Conservation (phyloP, 441 rosid genomes). For the Macaranga tanarius region DNA sequence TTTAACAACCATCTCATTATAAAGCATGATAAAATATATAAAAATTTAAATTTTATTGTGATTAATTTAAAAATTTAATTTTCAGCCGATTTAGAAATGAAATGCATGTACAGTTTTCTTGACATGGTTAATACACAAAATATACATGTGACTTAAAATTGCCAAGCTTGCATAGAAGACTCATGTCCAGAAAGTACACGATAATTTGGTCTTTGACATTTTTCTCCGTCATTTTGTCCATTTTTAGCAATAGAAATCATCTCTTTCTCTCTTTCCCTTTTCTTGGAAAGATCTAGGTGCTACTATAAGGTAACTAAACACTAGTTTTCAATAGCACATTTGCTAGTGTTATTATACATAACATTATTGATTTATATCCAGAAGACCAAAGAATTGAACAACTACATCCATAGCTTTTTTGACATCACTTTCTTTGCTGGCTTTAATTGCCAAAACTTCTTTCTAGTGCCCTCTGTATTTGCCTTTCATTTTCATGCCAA, state of each 20-base stretch:
- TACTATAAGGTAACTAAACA: neutral
- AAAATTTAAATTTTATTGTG: too few relatives aligned
- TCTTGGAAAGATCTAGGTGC: neutral
- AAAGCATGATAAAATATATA: too few relatives aligned
- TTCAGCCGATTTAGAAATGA: too few relatives aligned
- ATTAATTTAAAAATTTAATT: too few relatives aligned
- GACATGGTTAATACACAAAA: neutral
- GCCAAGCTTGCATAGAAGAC: neutral
- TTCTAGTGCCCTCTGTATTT: neutral
- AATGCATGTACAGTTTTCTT: neutral
- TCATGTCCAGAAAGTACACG: neutral
- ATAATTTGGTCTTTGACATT: neutral
- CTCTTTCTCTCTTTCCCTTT: neutral
- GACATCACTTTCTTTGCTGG: neutral
- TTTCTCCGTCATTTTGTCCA: neutral
- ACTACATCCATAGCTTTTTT: neutral
- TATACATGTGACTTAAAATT: neutral
- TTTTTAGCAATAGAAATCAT: neutral
- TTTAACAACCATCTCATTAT: too few relatives aligned
- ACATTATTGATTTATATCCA: neutral
- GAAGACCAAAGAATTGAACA: neutral
- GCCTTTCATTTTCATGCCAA: slow-evolving; percentile 11
- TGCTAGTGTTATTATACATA: neutral
- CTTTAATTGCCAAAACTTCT: slow-evolving; percentile 10
- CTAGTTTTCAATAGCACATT: neutral